These are phyloP conservation scores for Hordeum pubiflorum DNA, from an alignment of 202 grass and related monocot genomes.

Conservation along the genomic window DNA sequence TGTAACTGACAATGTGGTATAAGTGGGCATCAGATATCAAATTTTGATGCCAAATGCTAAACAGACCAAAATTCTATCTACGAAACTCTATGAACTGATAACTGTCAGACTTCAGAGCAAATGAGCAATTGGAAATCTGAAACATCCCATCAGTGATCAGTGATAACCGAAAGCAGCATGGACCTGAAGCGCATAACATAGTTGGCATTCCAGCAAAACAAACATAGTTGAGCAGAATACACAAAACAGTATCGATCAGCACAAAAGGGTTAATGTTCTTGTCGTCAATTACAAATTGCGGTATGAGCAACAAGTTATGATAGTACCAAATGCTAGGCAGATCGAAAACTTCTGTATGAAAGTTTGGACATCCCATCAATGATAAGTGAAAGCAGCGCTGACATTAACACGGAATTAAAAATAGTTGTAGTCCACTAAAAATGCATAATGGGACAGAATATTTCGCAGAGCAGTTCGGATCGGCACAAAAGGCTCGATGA, in stretches of 20 bases:
- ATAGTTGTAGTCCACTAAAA: background rate
- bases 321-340: background rate
- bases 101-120: background rate
- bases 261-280: background rate
- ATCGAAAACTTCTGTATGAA: background rate
- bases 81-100: background rate
- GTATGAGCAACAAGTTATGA: background rate
- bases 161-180: background rate
- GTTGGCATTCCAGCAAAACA: background rate
- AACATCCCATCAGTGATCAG: background rate
- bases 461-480: background rate
- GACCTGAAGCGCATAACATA: background rate
- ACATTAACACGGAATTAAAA: background rate
- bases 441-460: background rate
- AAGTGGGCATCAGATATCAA: background rate
- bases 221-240: background rate
- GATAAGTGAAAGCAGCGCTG: background rate
- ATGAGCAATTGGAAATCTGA: background rate
- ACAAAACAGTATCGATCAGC: background rate
- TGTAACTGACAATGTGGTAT: background rate
- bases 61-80: background rate
- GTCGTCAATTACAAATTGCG: background rate
- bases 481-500: background rate
- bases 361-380: background rate
- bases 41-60: background rate